Conservation (phyloP, 129 eudicot genomes). For the Lonicera japonica region DNA sequence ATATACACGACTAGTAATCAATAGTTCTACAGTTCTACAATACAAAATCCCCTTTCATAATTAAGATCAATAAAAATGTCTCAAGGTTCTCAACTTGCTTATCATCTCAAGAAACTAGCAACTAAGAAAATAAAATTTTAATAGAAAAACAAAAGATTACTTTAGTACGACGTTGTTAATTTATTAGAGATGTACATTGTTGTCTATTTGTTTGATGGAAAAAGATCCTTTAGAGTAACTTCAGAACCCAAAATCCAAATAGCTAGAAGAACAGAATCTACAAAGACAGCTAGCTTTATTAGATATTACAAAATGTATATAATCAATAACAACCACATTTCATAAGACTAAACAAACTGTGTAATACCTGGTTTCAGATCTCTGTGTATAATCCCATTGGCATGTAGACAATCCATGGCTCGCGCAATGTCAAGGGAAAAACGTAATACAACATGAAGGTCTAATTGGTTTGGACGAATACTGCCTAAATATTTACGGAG, state of each 20-base stretch:
- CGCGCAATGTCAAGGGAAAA: constrained; percentile 96
- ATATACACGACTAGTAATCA: too few relatives aligned
- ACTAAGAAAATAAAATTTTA: too few relatives aligned
- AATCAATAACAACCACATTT: neutral
- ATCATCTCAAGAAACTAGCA: too few relatives aligned
- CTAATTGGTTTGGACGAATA: constrained; percentile 77
- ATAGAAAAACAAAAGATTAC: too few relatives aligned
- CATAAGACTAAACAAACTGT: constrained; percentile 7
- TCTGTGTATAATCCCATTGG: constrained; percentile 92
- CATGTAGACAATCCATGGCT: constrained; percentile 95
- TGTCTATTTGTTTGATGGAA: too few relatives aligned
- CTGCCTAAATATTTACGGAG: constrained; percentile 74
- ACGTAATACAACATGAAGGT: constrained; percentile 59
- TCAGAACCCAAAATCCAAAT: neutral
- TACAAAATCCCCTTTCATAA: too few relatives aligned
- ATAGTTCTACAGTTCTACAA: too few relatives aligned
- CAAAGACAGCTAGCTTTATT: neutral
- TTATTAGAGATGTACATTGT: too few relatives aligned
- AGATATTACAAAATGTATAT: neutral
- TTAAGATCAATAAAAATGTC: too few relatives aligned
- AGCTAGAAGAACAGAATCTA: neutral
- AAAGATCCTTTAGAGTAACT: too few relatives aligned
- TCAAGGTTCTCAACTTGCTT: too few relatives aligned
- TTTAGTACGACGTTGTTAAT: too few relatives aligned
- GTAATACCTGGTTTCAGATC: constrained; percentile 88